phyloP scores from a whole-genome alignment of 1,284 basidiomycete genomes.

The Boletus semigastroideus region DNA sequence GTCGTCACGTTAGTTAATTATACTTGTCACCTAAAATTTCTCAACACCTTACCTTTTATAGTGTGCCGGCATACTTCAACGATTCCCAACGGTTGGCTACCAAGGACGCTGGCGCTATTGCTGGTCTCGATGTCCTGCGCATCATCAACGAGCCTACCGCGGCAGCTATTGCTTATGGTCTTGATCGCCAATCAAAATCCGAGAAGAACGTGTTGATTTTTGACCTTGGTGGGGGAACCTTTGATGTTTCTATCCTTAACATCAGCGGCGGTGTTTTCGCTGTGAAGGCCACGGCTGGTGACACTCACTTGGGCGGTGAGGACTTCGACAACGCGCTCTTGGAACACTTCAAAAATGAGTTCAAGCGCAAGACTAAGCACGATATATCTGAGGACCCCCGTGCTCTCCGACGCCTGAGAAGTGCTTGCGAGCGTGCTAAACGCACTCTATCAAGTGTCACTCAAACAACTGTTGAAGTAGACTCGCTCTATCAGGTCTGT shows the following conservation, averaged over 20 bases:
- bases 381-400: slow-evolving; percentile 97
- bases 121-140: slow-evolving; percentile 93
- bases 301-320: slow-evolving; percentile 97
- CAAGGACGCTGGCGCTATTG: slow-evolving; percentile 92
- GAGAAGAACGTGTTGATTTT: slow-evolving; percentile 99
- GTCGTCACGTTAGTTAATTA: slow-evolving; percentile 75
- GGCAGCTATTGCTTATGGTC: slow-evolving; percentile 93
- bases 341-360: slow-evolving; percentile 98
- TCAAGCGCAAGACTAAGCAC: slow-evolving; percentile 96
- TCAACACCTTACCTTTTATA: slow-evolving; percentile 27
- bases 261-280: slow-evolving; percentile 97
- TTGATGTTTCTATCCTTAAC: slow-evolving; percentile 97
- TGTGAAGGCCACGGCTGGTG: slow-evolving; percentile 97
- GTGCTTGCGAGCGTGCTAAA: slow-evolving; percentile 99
- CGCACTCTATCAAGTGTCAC: slow-evolving; percentile 96
- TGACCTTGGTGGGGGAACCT: slow-evolving; percentile 98
- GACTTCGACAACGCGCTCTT: slow-evolving; percentile 98
- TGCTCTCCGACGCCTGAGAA: slow-evolving; percentile 92
- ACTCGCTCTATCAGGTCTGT: slow-evolving; percentile 91
- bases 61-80: slow-evolving; percentile 96
- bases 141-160: slow-evolving; percentile 98
- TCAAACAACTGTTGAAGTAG: slow-evolving; percentile 98
- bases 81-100: slow-evolving; percentile 95
- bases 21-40: not conserved
- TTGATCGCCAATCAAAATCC: slow-evolving; percentile 83